Evolutionary conservation across 163 green algal species (phyloP).

Genomic region (Prototheca wickerhamii): DNA sequence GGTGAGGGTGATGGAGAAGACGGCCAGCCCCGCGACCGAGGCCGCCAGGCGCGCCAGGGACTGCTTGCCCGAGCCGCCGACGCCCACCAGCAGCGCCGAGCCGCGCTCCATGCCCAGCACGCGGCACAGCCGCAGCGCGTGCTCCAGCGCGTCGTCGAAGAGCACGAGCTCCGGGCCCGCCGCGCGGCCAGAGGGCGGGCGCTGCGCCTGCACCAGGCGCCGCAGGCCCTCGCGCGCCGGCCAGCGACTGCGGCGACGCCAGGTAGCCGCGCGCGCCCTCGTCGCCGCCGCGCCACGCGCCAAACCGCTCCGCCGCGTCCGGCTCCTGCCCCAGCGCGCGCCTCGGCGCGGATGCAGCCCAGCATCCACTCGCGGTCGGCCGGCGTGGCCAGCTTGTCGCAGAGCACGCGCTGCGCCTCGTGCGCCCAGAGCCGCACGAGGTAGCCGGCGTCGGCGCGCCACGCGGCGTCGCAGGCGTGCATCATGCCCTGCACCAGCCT

Average conservation of each 20-base stretch:
- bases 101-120: constrained; percentile 80
- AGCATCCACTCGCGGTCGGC: constrained; percentile 84
- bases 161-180: too few relatives aligned
- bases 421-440: constrained; percentile 82
- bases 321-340: background rate
- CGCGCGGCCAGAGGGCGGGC: too few relatives aligned
- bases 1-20: constrained; percentile 73
- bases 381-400: constrained; percentile 74
- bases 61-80: constrained; percentile 90
- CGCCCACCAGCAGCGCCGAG: constrained; percentile 81
- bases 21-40: constrained; percentile 69
- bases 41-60: constrained; percentile 70
- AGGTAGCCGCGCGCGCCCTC: too few relatives aligned
- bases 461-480: background rate
- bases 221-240: too few relatives aligned
- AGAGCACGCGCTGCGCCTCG: constrained; percentile 86
- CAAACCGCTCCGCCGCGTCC: background rate
- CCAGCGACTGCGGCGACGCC: too few relatives aligned
- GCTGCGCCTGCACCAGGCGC: too few relatives aligned
- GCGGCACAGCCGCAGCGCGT: constrained; percentile 80
- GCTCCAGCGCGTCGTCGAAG: constrained; percentile 82
- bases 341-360: constrained; percentile 1
- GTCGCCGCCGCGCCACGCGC: background rate
- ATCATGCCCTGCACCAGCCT: background rate
- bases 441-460: constrained; percentile 37